Evolutionary conservation across 805 yeast genomes (phyloP).

Genomic region (Scheffersomyces spartinae): DNA sequence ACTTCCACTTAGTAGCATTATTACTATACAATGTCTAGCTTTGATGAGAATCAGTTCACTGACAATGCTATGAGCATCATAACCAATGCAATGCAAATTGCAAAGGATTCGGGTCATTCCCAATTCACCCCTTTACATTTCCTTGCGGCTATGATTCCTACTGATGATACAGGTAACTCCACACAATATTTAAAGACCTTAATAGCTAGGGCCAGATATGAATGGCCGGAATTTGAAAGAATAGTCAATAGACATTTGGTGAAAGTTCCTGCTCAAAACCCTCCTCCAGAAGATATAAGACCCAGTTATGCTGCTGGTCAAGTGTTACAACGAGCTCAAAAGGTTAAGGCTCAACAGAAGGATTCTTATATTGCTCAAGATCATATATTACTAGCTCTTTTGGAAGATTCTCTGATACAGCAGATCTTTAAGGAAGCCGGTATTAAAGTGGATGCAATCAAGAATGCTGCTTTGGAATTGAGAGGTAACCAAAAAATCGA

Average conservation of each 20-base stretch:
- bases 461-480: constrained; percentile 64
- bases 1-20: background rate
- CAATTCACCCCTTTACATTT: constrained; percentile 83
- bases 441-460: constrained; percentile 59
- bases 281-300: constrained; percentile 75
- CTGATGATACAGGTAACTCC: constrained; percentile 38
- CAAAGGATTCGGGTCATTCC: constrained; percentile 74
- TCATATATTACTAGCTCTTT: constrained; percentile 73
- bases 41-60: constrained; percentile 75
- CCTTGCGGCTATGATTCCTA: constrained; percentile 79
- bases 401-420: constrained; percentile 68
- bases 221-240: constrained; percentile 72
- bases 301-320: constrained; percentile 70
- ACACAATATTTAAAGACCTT: constrained; percentile 63
- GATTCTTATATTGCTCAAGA: constrained; percentile 91
- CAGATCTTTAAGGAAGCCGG: constrained; percentile 60
- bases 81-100: constrained; percentile 69
- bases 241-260: constrained; percentile 73
- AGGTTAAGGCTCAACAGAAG: constrained; percentile 77
- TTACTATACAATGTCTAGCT: too few relatives aligned
- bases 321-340: constrained; percentile 61
- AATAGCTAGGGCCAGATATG: constrained; percentile 77
- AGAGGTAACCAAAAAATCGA: constrained; percentile 91
- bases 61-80: constrained; percentile 83
- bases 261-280: constrained; percentile 75